Percentiles rank a stretch among this genome's conserved stretches.
phyloP scores from a whole-genome alignment of 2,329 filamentous ascomycete species.

The Kalmusia sp. region DNA sequence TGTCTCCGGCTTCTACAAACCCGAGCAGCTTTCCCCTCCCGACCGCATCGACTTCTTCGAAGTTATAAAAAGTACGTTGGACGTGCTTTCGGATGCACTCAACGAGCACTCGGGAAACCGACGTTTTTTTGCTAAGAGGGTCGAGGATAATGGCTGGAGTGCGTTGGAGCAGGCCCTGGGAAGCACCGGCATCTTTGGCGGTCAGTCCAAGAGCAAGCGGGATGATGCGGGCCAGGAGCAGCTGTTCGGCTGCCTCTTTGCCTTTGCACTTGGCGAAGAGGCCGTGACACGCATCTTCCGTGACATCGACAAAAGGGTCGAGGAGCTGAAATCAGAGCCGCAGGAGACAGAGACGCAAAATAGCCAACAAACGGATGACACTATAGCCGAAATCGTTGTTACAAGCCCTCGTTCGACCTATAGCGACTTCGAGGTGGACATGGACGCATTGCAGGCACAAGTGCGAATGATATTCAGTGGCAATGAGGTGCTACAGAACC shows the following conservation, averaged over 20 bases:
- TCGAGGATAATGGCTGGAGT: slow-evolving; percentile 80
- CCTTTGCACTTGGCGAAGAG: slow-evolving; percentile 82
- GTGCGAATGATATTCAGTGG: slow-evolving; percentile 46
- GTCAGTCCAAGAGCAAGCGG: slow-evolving; percentile 37
- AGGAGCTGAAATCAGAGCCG: slow-evolving; percentile 20
- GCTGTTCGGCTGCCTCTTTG: slow-evolving; percentile 81
- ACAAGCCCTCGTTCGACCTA: slow-evolving; percentile 34
- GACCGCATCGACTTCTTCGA: slow-evolving; percentile 72
- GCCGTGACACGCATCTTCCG: slow-evolving; percentile 73
- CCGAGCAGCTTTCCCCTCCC: slow-evolving; percentile 64
- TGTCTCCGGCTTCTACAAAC: slow-evolving; percentile 79
- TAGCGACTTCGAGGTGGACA: slow-evolving; percentile 34
- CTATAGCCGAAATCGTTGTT: slow-evolving; percentile 30
- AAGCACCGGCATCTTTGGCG: slow-evolving; percentile 62
- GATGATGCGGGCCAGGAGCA: slow-evolving; percentile 64
- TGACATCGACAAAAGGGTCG: slow-evolving; percentile 41
- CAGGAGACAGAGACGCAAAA: slow-evolving; percentile 4
- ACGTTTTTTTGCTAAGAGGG: slow-evolving; percentile 80
- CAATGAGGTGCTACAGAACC: slow-evolving; percentile 49
- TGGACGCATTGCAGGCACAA: slow-evolving; percentile 38
- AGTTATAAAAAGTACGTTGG: slow-evolving; percentile 74
- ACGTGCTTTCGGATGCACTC: slow-evolving; percentile 77
- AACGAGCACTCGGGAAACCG: slow-evolving; percentile 84
- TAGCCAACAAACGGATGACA: slow-evolving; percentile 10
- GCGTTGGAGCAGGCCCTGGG: slow-evolving; percentile 76